A percentile compares a stretch with the other conserved stretches of the same genome.
Conservation (phyloP, 2,329 filamentous ascomycete species). For the Annulohypoxylon truncatum region DNA sequence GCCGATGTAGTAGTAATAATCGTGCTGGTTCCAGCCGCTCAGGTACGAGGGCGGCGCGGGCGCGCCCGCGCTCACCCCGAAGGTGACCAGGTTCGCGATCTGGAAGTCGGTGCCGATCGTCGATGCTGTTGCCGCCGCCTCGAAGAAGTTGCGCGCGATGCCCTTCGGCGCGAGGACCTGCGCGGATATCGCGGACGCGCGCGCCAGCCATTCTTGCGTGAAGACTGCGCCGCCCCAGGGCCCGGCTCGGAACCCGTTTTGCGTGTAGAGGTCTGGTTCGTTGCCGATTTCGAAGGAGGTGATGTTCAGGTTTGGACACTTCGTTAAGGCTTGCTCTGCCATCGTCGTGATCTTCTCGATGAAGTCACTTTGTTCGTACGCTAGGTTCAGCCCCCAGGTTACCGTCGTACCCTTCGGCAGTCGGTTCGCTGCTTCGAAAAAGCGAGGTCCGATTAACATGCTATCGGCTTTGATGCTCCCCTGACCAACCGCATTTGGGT, state of each 20-base stretch:
- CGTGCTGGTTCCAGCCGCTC: conserved; percentile 62
- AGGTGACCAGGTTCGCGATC: conserved; percentile 54
- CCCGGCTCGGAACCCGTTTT: conserved; percentile 59
- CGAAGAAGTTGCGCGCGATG: conserved; percentile 58
- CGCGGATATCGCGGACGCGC: conserved; percentile 57
- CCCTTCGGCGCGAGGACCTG: conserved; percentile 57
- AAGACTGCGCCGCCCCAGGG: conserved; percentile 58
- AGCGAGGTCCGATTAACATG: conserved; percentile 60
- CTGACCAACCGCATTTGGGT: conserved; percentile 53
- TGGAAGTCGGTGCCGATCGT: conserved; percentile 63
- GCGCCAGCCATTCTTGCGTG: conserved; percentile 58
- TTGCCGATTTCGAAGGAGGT: conserved; percentile 50
- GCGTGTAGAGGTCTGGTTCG: conserved; percentile 48
- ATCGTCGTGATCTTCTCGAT: conserved; percentile 55
- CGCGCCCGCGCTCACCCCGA: conserved; percentile 54
- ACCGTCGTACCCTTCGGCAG: conserved; percentile 62
- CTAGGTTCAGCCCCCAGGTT: conserved; percentile 62
- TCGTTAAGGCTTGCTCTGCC: conserved; percentile 49
- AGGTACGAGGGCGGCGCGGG: conserved; percentile 52
- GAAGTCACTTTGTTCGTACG: conserved; percentile 59
- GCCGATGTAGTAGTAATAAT: conserved; percentile 65
- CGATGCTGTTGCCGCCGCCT: conserved; percentile 60
- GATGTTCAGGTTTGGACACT: conserved; percentile 43
- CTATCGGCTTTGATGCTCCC: conserved; percentile 56
- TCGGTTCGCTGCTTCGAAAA: conserved; percentile 60